Conservation (phyloP, 2,329 filamentous ascomycete genomes). For the Beauveria rudraprayagi region DNA sequence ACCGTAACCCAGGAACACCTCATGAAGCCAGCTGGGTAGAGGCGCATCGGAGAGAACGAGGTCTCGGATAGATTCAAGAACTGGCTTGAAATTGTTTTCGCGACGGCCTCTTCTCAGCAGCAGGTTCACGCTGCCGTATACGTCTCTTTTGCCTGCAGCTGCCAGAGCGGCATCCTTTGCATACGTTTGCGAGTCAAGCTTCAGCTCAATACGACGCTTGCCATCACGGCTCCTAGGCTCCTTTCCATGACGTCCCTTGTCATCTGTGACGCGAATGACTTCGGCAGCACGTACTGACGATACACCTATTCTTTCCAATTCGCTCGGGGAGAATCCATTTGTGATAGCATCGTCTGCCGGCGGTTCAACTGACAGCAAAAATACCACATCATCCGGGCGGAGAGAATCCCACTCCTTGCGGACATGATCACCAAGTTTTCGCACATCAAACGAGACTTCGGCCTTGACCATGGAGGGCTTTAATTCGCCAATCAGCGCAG, state of each 20-base stretch:
- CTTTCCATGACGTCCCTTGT: conserved; percentile 67
- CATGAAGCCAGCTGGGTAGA: conserved; percentile 85
- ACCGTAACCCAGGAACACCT: conserved; percentile 95
- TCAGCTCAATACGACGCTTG: conserved; percentile 66
- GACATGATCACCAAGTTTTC: conserved; percentile 65
- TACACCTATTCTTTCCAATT: conserved; percentile 58
- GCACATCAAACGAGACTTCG: conserved; percentile 78
- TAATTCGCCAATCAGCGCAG: conserved; percentile 72
- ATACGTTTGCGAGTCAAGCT: conserved; percentile 72
- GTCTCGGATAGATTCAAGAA: conserved; percentile 84
- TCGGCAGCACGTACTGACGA: conserved; percentile 71
- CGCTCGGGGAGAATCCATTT: conserved; percentile 41
- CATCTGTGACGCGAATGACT: conserved; percentile 77
- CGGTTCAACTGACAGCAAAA: conserved; percentile 69
- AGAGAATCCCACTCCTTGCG: conserved; percentile 86
- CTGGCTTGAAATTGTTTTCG: conserved; percentile 95
- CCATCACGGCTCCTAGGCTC: conserved; percentile 52
- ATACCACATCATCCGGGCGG: conserved; percentile 80
- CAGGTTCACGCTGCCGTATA: conserved; percentile 81
- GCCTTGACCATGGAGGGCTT: conserved; percentile 78
- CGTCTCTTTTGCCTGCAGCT: conserved; percentile 60
- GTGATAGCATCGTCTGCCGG: conserved; percentile 40
- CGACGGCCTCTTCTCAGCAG: conserved; percentile 73
- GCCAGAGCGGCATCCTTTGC: conserved; percentile 63
- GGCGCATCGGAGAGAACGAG: conserved; percentile 79